Percentiles rank a stretch among this genome's conserved stretches.
phyloP scores from a whole-genome alignment of 2,329 filamentous ascomycete genomes.

The Arthrobotrys conoides region DNA sequence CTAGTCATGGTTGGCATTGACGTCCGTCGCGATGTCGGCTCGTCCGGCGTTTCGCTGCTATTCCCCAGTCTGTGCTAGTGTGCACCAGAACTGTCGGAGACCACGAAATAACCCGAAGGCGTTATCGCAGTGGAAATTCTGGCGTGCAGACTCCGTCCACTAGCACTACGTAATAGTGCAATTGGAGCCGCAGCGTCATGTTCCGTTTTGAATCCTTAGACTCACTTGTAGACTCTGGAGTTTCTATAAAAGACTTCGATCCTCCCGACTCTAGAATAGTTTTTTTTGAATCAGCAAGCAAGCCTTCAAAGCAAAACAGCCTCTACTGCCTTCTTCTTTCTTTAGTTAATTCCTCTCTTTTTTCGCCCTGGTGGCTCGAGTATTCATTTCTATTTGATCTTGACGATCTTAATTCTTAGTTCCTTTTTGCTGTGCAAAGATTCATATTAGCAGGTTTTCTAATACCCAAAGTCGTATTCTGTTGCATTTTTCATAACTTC shows the following conservation, averaged over 20 bases:
- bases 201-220: neutral
- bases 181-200: slow-evolving; percentile 16
- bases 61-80: slow-evolving; percentile 36
- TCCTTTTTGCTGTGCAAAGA: slow-evolving; percentile 53
- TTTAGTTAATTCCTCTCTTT: slow-evolving; percentile 28
- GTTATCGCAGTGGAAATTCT: slow-evolving; percentile 7
- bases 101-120: slow-evolving; percentile 17
- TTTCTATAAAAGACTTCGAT: slow-evolving; percentile 21
- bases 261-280: neutral
- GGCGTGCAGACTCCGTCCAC: slow-evolving; percentile 22
- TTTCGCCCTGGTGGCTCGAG: slow-evolving; percentile 59
- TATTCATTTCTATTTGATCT: slow-evolving; percentile 55
- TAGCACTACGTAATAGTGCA: slow-evolving; percentile 25
- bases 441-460: slow-evolving; percentile 48
- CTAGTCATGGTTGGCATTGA: neutral
- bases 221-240: neutral
- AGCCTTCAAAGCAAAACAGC: slow-evolving; percentile 46
- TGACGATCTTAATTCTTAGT: slow-evolving; percentile 51
- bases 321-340: slow-evolving; percentile 52
- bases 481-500: slow-evolving; percentile 20
- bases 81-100: slow-evolving; percentile 52
- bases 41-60: slow-evolving; percentile 18
- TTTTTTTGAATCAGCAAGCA: slow-evolving; percentile 53
- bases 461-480: slow-evolving; percentile 21
- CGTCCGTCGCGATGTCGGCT: slow-evolving; percentile 6